Evolutionary conservation across 345 rosid species (phyloP), one percentile per base, ranked within the genome.

Genomic region (Dimocarpus longan): DNA sequence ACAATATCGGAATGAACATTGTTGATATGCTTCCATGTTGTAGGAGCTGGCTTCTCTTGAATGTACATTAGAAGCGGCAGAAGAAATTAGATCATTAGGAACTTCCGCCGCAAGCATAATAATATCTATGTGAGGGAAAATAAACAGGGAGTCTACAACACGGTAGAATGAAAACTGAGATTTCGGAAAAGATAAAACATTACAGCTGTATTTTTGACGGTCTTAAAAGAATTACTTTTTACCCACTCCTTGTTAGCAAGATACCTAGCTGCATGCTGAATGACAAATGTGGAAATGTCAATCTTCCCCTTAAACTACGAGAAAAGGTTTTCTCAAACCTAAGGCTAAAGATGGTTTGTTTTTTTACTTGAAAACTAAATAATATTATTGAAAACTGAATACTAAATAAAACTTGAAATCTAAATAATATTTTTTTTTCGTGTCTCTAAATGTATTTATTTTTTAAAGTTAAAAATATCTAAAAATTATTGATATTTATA

Each of bases 181-280:
- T 52, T 44, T 39, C 65, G 18, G 12, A 62, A 22, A 32, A 74
- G 75, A 71, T 56, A 74, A 80, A 75, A 76, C 80, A 82, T 89
- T 93, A 95, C 98, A 84, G 98, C 98, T 77, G 98, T 95, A 86
- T 95, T 93, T 87, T 95, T 98, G 84, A 95, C 97, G 22, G 95
- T 91, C 89, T 92, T 93, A 83, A 95, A 82, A 68, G 98, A 95
- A 82, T 95, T 98, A 82, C 86, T 89, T 86, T 93, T 95, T 57
- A 95, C 98, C 98, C 98, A 95, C 86, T 95, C 98, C 90, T 95
- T 98, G 76, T 95, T 95, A 74, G 93, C 97, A 74, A 93, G 98
- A 84, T 93, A 95, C 88, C 99, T 89, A 69, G 99, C 98, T 74
- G 99, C 99, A 80, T 92, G 99, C 99, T 95, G 87, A 78, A 86